Percentiles rank a stretch among this genome's conserved stretches.
phyloP scores from a whole-genome alignment of 306 rosid species.

The Ammopiptanthus mongolicus region DNA sequence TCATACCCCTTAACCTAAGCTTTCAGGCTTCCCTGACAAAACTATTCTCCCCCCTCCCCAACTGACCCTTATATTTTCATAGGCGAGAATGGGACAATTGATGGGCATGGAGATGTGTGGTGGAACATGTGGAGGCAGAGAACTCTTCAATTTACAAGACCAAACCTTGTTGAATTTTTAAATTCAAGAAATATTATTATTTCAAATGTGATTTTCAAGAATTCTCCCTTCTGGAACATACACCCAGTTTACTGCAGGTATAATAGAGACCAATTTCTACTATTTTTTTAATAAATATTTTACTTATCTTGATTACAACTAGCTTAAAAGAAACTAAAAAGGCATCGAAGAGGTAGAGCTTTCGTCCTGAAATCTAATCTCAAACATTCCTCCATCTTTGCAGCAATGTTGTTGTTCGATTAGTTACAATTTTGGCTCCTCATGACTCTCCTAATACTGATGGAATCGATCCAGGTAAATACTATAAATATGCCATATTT shows the following conservation, averaged over 20 bases:
- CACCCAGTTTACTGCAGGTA: conserved; percentile 97
- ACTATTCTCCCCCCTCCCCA: neutral
- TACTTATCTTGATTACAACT: no score
- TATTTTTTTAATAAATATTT: no score
- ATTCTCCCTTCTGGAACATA: conserved; percentile 96
- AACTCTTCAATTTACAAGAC: conserved; percentile 83
- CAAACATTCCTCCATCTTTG: conserved; percentile 23
- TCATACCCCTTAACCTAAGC: neutral
- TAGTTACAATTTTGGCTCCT: conserved; percentile 84
- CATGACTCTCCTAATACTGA: conserved; percentile 95
- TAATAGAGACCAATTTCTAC: neutral
- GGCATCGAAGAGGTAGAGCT: neutral
- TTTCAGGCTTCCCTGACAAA: neutral
- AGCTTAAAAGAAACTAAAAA: no score
- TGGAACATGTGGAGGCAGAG: conserved; percentile 98
- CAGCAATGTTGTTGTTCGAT: conserved; percentile 84
- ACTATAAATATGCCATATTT: neutral
- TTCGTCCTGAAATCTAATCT: neutral
- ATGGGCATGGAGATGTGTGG: conserved; percentile 90
- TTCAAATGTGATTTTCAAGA: conserved; percentile 66
- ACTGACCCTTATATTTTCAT: neutral
- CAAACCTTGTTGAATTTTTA: conserved; percentile 71
- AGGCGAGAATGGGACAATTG: conserved; percentile 91
- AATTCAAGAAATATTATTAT: conserved; percentile 70
- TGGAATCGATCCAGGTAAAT: conserved; percentile 91